Conservation (phyloP, 2,329 filamentous ascomycete species). For the Fusarium ambrosium region DNA sequence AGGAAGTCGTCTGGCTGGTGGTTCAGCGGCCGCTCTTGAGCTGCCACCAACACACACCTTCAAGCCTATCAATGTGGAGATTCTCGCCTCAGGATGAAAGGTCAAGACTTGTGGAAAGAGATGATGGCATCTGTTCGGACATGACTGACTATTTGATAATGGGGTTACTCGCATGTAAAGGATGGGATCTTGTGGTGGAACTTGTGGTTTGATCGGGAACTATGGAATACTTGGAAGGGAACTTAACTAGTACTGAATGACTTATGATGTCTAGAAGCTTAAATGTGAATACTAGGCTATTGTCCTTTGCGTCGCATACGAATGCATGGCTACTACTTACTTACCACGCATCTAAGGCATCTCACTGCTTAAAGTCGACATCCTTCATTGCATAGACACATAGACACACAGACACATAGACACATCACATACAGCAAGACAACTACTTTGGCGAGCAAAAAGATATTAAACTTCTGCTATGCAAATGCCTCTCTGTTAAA, state of each 20-base stretch:
- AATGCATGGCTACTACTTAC: neutral
- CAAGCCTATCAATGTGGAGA: neutral
- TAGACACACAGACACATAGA: neutral
- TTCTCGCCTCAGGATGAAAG: neutral
- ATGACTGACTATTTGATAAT: neutral
- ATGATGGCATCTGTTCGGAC: neutral
- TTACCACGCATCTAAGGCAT: neutral
- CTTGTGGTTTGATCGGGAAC: constrained; percentile 1
- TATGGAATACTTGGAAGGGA: neutral
- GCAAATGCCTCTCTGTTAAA: neutral
- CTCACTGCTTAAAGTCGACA: neutral
- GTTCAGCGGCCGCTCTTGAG: constrained; percentile 34
- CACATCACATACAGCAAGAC: neutral
- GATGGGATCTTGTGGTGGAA: constrained; percentile 8
- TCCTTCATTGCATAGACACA: neutral
- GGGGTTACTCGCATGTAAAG: neutral
- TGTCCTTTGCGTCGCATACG: neutral
- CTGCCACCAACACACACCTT: neutral
- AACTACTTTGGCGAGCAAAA: neutral
- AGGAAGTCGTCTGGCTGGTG: constrained; percentile 35
- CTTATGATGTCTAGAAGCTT: neutral
- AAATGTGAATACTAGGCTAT: neutral
- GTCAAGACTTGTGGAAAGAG: neutral
- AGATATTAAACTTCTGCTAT: constrained; percentile 4
- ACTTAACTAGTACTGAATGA: neutral